These are phyloP conservation scores for Protea cynaroides DNA, from an alignment of 164 flowering plant genomes.

Conservation along the genomic window DNA sequence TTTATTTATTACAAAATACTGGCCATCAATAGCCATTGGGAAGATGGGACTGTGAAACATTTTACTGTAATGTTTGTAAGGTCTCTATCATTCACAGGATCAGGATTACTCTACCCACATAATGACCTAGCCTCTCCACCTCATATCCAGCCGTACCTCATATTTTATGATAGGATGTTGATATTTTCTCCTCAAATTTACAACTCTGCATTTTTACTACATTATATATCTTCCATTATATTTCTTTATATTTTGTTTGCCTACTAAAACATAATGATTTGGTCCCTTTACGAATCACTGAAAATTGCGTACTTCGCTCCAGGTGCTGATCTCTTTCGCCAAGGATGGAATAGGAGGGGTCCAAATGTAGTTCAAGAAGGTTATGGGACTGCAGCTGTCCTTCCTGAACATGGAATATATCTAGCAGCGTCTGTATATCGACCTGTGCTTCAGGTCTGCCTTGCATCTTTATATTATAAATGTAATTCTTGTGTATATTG, in stretches of 20 bases:
- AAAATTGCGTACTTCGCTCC: background rate
- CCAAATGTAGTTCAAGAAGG: constrained; percentile 85
- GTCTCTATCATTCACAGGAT: background rate
- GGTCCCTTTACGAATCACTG: background rate
- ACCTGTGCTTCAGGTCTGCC: constrained; percentile 84
- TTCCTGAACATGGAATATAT: constrained; percentile 97
- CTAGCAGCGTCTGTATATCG: constrained; percentile 91
- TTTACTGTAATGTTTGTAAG: background rate
- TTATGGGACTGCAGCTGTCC: constrained; percentile 89
- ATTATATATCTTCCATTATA: background rate
- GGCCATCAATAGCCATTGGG: too few species aligned
- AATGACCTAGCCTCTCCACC: too few species aligned
- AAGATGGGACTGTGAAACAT: background rate
- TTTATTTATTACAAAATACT: too few species aligned
- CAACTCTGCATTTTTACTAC: background rate
- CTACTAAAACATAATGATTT: background rate
- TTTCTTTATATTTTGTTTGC: background rate
- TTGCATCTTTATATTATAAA: constrained; percentile 1
- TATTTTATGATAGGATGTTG: too few species aligned
- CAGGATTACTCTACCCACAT: too few species aligned
- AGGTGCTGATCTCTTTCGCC: constrained; percentile 78
- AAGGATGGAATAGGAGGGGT: constrained; percentile 86
- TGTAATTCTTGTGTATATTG: constrained; percentile 3
- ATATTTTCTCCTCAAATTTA: too few species aligned
- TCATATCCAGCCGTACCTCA: too few species aligned